Conservation (phyloP, 148 eudicot species). For the Gaultheria prostrata region DNA sequence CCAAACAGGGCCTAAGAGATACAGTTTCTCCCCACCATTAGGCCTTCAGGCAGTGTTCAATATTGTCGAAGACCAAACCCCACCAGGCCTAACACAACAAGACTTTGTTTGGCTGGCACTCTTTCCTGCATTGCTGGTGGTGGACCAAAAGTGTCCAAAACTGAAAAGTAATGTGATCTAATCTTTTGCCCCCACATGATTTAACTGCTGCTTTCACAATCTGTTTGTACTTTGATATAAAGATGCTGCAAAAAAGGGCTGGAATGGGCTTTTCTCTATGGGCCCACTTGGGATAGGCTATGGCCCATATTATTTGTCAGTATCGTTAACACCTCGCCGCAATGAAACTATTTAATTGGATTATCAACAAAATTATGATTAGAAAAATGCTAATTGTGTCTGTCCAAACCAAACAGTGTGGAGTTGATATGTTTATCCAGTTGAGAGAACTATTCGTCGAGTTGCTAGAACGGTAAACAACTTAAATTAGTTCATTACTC, state of each 20-base stretch:
- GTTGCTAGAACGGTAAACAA: not conserved
- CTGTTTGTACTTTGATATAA: not conserved
- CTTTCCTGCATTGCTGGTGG: conserved; percentile 1
- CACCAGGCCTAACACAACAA: not conserved
- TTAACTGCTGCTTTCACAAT: conserved; percentile 5
- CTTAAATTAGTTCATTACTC: too few species aligned
- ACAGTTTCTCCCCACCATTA: not conserved
- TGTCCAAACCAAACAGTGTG: not conserved
- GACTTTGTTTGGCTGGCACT: conserved; percentile 14
- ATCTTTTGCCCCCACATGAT: conserved; percentile 5
- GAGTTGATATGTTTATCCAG: not conserved
- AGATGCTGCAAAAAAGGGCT: too few species aligned
- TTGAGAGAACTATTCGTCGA: not conserved
- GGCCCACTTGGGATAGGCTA: not conserved
- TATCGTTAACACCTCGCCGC: not conserved
- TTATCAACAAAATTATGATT: not conserved
- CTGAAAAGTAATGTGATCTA: not conserved
- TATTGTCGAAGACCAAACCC: not conserved
- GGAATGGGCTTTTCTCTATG: not conserved
- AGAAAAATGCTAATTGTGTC: not conserved
- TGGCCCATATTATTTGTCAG: not conserved
- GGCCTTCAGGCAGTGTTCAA: not conserved
- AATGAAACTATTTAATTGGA: not conserved
- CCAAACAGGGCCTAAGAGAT: not conserved
- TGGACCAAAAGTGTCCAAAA: not conserved